A percentile compares a stretch with the other conserved stretches of the same genome.
Evolutionary conservation across 2,329 filamentous ascomycete species (phyloP).

Genomic region (Xylariaceae sp.): DNA sequence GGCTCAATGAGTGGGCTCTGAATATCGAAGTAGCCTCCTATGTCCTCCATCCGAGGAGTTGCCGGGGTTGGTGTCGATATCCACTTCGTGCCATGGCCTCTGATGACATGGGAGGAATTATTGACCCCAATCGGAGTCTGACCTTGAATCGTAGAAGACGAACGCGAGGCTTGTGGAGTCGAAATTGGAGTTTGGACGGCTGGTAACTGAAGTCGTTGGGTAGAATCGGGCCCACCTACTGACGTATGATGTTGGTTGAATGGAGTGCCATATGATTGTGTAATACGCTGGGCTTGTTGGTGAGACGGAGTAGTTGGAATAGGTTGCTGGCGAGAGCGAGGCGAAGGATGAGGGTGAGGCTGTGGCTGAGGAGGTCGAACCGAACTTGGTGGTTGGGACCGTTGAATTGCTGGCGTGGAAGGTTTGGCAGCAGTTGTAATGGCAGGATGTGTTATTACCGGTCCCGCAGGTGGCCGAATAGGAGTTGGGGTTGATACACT

Average conservation of each 20-base stretch:
- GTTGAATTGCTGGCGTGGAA: conserved; percentile 29
- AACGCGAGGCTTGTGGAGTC: conserved; percentile 26
- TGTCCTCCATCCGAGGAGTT: conserved; percentile 53
- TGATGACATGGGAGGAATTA: conserved; percentile 38
- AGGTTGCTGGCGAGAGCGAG: conserved; percentile 26
- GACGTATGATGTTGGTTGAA: conserved; percentile 38
- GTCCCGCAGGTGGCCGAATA: conserved; percentile 31
- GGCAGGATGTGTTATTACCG: conserved; percentile 29
- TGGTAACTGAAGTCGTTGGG: conserved; percentile 31
- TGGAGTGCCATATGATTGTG: conserved; percentile 35
- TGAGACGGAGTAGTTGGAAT: conserved; percentile 34
- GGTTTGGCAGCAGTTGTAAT: conserved; percentile 27
- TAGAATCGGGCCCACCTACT: conserved; percentile 17
- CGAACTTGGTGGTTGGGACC: conserved; percentile 30
- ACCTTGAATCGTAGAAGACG: conserved; percentile 24
- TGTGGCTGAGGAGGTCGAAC: conserved; percentile 29
- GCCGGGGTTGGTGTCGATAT: conserved; percentile 61
- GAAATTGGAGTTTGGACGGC: conserved; percentile 32
- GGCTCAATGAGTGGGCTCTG: conserved; percentile 64
- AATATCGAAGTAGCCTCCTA: conserved; percentile 45
- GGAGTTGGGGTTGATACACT: conserved; percentile 32
- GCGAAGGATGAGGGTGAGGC: conserved; percentile 14
- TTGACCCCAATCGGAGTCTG: conserved; percentile 34
- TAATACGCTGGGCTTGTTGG: conserved; percentile 26
- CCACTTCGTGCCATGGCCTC: conserved; percentile 63